Evolutionary conservation across 2,329 filamentous ascomycete genomes (phyloP).

Genomic region (Aureobasidium sp.): DNA sequence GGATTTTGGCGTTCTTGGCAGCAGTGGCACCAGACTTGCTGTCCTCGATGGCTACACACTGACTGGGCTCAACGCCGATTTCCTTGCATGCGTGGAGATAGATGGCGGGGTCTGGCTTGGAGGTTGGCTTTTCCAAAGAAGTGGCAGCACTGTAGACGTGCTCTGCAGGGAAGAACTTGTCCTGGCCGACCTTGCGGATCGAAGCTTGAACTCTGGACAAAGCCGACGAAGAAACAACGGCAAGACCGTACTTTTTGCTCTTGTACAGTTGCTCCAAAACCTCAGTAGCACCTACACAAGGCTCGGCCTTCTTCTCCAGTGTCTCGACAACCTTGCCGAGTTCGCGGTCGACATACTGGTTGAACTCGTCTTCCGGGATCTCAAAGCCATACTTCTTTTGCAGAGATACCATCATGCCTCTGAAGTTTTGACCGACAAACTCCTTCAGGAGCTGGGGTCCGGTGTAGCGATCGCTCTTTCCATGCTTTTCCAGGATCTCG

Average conservation of each 20-base stretch:
- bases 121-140: conserved; percentile 69
- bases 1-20: conserved; percentile 69
- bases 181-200: conserved; percentile 71
- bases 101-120: conserved; percentile 85
- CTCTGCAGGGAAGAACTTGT: conserved; percentile 69
- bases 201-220: conserved; percentile 70
- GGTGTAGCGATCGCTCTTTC: conserved; percentile 64
- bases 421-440: conserved; percentile 92
- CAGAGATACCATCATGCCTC: conserved; percentile 76
- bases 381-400: conserved; percentile 69
- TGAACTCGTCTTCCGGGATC: conserved; percentile 60
- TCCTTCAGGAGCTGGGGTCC: conserved; percentile 71
- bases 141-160: conserved; percentile 77
- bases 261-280: conserved; percentile 60
- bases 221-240: conserved; percentile 76
- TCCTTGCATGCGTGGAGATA: conserved; percentile 71
- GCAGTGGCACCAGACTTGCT: conserved; percentile 77
- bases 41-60: conserved; percentile 81
- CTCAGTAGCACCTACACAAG: conserved; percentile 19
- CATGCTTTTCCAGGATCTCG: conserved; percentile 64
- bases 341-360: conserved; percentile 67
- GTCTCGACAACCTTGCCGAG: conserved; percentile 79
- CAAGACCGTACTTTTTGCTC: conserved; percentile 49
- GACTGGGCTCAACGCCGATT: conserved; percentile 61
- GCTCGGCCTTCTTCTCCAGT: conserved; percentile 53